Base-by-base conservation (phyloP, 1,284 basidiomycete genomes). In the Heliocybe sulcata region DNA sequence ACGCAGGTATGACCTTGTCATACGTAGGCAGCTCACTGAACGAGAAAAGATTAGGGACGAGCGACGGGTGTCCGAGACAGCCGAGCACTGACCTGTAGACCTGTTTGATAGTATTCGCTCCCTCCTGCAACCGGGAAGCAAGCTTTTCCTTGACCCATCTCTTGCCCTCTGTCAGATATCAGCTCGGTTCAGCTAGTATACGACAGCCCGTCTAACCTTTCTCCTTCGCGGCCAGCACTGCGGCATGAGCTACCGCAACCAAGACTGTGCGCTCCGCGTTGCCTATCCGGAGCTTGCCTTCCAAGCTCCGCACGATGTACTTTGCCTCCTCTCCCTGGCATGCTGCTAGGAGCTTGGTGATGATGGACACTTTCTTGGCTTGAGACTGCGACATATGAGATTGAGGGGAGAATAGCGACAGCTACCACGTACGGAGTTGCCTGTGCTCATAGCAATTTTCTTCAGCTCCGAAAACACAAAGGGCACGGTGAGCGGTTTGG, bases 241-340 rank as follows among this genome's bases (percentile, higher is more conserved):
- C 81, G 3, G 94, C 93, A 66, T 93, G 91, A 0, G 93, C 90
- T 31, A 97, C 74, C 20, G 93, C 90, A 26, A 95, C 89, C 19
- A 97, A 76, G 6, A 97, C 88, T 0, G 94, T 95, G 54, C 92
- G 85, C 67, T 99, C 97, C 1, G 97, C 97, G 62, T 99, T 88
- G 47, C 97, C 94, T 65, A 99, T 99, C 4, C 97, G 85, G 35
- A 99, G 81, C 71, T 99, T 99, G 55, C 97, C 97, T 72, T 98
- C 96, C 61, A 99, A 72, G 68, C 90, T 94, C 51, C 97, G 87
- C 53, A 99, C 89, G 59, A 99, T 90, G 68, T 96, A 99, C 69
- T 98, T 99, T 22, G 96, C 94, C 67, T 92, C 88, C 38, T 83
- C 77, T 48, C 86, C 91, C 64, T 93, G 87, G 65, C 95, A 99